Evolutionary conservation across 257 asterid species (phyloP).

Genomic region (Nicotiana obtusifolia): DNA sequence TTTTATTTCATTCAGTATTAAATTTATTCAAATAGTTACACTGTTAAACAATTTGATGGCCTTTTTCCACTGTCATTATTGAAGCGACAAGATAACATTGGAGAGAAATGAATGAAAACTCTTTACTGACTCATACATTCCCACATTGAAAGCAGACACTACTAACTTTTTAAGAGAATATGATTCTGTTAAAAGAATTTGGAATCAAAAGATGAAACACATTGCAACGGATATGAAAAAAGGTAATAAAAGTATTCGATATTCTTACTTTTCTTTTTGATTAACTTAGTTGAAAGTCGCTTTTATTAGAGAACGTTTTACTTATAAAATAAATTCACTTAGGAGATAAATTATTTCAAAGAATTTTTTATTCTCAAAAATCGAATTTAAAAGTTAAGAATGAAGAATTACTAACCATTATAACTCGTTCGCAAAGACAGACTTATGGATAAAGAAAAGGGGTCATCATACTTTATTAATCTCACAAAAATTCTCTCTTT

Average conservation of each 20-base stretch:
- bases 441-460: too few relatives aligned
- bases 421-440: too few relatives aligned
- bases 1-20: too few relatives aligned
- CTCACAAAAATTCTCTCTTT: too few relatives aligned
- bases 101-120: neutral
- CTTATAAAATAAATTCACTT: too few relatives aligned
- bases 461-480: too few relatives aligned
- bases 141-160: neutral
- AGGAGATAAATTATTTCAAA: too few relatives aligned
- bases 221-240: neutral
- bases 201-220: neutral
- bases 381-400: neutral
- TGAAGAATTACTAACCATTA: neutral
- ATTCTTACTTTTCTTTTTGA: neutral
- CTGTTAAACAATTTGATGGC: too few relatives aligned
- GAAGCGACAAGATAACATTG: neutral
- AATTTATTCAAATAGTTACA: too few relatives aligned
- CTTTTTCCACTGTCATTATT: neutral
- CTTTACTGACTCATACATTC: neutral
- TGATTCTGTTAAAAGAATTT: constrained; percentile 4
- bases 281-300: too few relatives aligned
- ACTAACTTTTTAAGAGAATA: neutral
- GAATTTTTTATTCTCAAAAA: too few relatives aligned
- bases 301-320: too few relatives aligned
- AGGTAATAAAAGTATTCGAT: neutral